Evolutionary conservation across 2,329 filamentous ascomycete species (phyloP), one percentile per base, ranked within the genome.

Genomic region (Alternaria panax): DNA sequence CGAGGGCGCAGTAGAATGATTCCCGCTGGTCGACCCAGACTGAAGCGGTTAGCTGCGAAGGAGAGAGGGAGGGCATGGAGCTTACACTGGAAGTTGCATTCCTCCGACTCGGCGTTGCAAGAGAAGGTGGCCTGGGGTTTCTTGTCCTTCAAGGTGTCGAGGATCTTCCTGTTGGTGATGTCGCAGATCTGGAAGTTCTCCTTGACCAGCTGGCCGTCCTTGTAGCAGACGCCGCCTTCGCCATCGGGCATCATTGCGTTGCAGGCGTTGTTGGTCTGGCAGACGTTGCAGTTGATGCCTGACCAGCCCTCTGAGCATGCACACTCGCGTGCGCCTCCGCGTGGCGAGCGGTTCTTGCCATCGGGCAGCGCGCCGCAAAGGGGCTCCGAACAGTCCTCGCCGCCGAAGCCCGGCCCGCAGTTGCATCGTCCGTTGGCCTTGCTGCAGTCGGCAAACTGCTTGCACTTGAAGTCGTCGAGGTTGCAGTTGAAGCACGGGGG

Each of bases 181-280:
- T 96, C 92, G 80, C 95, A 99, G 82, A 97, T 95, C 80, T 99
- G 96, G 80, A 93, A 94, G 82, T 98, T 99, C 80, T 96, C 88
- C 70, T 95, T 93, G 64, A 98, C 90, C 11, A 96, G 90, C 67
- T 96, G 88, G 45, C 94, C 94, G 68, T 94, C 90, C 73, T 92
- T 90, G 77, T 97, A 98, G 81, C 95, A 99, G 11, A 97, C 89
- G 30, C 93, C 95, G 45, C 90, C 92, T 62, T 92, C 86, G 4
- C 87, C 87, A 14, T 90, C 88, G 4, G 92, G 92, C 89, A 96
- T 96, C 79, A 99, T 83, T 32, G 92, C 89, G 75, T 95, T 88
- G 74, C 95, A 99, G 16, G 91, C 93, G 67, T 90, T 83, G 76
- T 98, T 85, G 4, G 88, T 88, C 61, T 90, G 88, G 80, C 95